Evolutionary conservation across 495 filamentous ascomycete genomes (phyloP), one percentile per base, ranked within the genome.

Genomic region (Neurospora tetraspora): DNA sequence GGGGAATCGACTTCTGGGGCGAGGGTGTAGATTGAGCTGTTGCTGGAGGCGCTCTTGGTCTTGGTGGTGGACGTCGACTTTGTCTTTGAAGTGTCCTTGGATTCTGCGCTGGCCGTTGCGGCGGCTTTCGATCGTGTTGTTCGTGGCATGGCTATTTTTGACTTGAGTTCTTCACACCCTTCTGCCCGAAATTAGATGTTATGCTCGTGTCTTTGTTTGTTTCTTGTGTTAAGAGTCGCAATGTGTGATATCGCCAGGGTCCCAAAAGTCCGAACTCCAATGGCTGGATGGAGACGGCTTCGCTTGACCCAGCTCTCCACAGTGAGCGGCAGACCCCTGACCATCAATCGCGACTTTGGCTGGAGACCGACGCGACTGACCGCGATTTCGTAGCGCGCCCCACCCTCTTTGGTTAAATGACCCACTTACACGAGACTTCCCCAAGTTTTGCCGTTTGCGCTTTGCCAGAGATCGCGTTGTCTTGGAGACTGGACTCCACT

Each of bases 1-100:
- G 87, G 84, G 68, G 81, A 85, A 39, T 76, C 37, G 7, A 80
- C 78, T 69, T 82, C 79, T 16, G 78, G 38, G 7, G 81, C 70
- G 39, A 85, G 76, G 37, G 77, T 77, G 74, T 83, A 84, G 74
- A 71, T 77, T 1, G 82, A 80, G 36, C 75, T 59, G 11, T 75
- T 76, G 5, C 65, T 72, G 42, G 75, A 72, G 27, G 72, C 53
- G 16, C 76, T 74, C 16, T 78, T 70, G n/a, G 75, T 70, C 72
- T 78, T 81, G 8, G 79, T 76, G 43, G n/a, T 12, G n/a, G 45
- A 31, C 27, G 27, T 31, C 27, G 27, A 31, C 27, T 31, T 31
- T 31, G 27, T 31, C 27, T 31, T 31, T 3, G 27, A 31, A 3
- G 27, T 31, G 27, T 3, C 75, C 14, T 76, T 77, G 69, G 77